Percentiles rank a stretch among this genome's conserved stretches.
phyloP scores from a whole-genome alignment of 306 rosid species.

The Ceratonia siliqua region DNA sequence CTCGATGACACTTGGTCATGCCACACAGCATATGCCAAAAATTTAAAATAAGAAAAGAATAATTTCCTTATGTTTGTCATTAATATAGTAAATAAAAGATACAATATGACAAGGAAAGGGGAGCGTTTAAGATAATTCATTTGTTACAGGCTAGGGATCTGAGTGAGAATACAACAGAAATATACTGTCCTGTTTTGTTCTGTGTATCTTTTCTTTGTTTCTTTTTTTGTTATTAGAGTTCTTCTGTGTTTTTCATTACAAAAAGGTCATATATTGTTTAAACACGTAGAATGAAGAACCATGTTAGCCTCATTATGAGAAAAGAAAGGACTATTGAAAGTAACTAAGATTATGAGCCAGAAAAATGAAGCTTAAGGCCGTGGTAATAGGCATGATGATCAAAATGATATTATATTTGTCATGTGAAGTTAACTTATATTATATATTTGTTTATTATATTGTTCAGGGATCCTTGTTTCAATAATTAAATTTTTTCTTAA shows the following conservation, averaged over 20 bases:
- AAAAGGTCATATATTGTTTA: not conserved
- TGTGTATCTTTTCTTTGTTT: not conserved
- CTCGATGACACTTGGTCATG: conserved; percentile 3
- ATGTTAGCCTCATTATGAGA: conserved; percentile 8
- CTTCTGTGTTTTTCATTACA: not conserved
- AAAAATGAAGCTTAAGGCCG: not conserved
- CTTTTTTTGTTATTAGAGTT: not conserved
- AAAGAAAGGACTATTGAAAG: not conserved
- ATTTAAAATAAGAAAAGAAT: not conserved
- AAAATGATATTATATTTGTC: conserved; percentile 18
- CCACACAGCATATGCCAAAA: not conserved
- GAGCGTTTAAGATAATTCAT: not conserved
- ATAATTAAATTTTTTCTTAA: not conserved
- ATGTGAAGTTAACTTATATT: conserved; percentile 17
- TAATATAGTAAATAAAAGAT: not conserved
- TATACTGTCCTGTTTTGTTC: not conserved
- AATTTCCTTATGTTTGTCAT: not conserved
- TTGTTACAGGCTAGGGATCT: conserved; percentile 4
- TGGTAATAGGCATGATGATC: conserved; percentile 17
- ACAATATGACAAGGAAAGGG: not conserved
- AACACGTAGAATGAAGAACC: conserved; percentile 18
- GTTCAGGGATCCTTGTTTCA: not conserved
- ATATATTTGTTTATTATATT: conserved; percentile 9
- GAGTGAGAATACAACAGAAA: not conserved
- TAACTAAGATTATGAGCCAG: not conserved